phyloP scores from a whole-genome alignment of 2,329 filamentous ascomycete genomes.

The Metarhizium anisopliae region DNA sequence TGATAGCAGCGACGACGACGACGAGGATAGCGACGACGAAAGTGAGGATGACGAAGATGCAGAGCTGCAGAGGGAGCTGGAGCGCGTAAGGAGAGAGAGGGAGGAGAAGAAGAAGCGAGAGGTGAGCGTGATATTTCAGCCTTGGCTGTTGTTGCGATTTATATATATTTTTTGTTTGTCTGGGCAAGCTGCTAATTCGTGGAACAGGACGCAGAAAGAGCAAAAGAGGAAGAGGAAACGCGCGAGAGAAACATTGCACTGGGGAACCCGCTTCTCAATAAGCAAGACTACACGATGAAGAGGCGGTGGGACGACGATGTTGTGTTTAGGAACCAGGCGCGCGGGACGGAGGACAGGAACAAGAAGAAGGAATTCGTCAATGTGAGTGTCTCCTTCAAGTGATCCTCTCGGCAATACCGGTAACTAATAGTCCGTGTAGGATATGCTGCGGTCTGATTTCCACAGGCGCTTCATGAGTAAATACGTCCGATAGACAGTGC shows the following conservation, averaged over 20 bases:
- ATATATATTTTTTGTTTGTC: background rate
- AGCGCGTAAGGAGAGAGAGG: slow-evolving; percentile 81
- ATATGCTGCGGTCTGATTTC: slow-evolving; percentile 89
- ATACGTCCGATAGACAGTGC: slow-evolving; percentile 42
- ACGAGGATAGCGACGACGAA: slow-evolving; percentile 44
- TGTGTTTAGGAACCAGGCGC: slow-evolving; percentile 97
- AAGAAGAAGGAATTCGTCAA: slow-evolving; percentile 95
- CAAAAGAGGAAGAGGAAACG: slow-evolving; percentile 72
- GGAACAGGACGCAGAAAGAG: slow-evolving; percentile 63
- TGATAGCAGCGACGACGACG: slow-evolving; percentile 44
- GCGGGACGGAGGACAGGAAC: slow-evolving; percentile 85
- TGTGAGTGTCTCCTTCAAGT: slow-evolving; percentile 39
- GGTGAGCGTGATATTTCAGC: slow-evolving; percentile 10
- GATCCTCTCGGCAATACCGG: background rate
- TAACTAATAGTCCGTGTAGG: slow-evolving; percentile 32
- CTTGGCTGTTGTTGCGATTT: too few species aligned
- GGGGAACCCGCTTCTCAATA: slow-evolving; percentile 88
- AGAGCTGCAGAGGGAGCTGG: slow-evolving; percentile 83
- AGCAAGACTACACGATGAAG: slow-evolving; percentile 83
- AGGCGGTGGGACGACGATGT: slow-evolving; percentile 96
- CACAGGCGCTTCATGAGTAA: slow-evolving; percentile 92
- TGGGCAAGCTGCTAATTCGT: background rate
- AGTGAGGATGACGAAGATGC: slow-evolving; percentile 52
- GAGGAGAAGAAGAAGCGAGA: slow-evolving; percentile 33
- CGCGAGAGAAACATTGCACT: slow-evolving; percentile 81